Evolutionary conservation across 805 yeast genomes (phyloP), one percentile per base, ranked within the genome.

Genomic region (Metschnikowia lochheadii): DNA sequence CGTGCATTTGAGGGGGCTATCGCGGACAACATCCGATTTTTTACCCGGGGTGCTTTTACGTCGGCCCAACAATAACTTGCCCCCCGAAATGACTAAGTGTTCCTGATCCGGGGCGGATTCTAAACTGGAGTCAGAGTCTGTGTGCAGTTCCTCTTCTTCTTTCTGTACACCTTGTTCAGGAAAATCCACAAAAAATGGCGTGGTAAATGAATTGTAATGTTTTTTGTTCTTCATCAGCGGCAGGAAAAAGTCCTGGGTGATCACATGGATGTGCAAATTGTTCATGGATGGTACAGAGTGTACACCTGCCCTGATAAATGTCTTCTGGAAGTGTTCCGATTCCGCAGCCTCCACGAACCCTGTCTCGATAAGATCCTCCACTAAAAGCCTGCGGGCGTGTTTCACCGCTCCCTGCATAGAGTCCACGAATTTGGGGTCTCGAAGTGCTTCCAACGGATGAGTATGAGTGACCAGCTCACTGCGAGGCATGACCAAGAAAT

Each of bases 141-240:
- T 13, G 20, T 17, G 36, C 41, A 37, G 41, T 15, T 37, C 8
- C 23, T 35, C 37, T n/a, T 54, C 17, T 85, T 18, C 38, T 33
- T 11, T 18, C 20, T 32, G 17, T n/a, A 32, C 31, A 8, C 1
- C 31, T 2, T n/a, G 15, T 13, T 63, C 15, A 69, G 70, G 75
- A 62, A 84, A 80, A 0, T 69, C 67, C 1, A 86, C 80, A 50
- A 87, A 87, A 61, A 88, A 88, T 0, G 59, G 57, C 0, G 90
- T 80, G 18, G 73, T 82, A 66, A 88, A 88, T 3, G 90, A 83
- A 60, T 83, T 83, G 64, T 81, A 87, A 64, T 88, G 96, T 49
- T 73, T 76, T 52, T 76, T 79, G 56, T 81, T 71, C 63, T 86
- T 87, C 68, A 87, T 49, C 23, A 71, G 59, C 0, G 67, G 67